Evolutionary conservation across 1,284 basidiomycete genomes (phyloP).

Genomic region (Rhizoctonia solani): DNA sequence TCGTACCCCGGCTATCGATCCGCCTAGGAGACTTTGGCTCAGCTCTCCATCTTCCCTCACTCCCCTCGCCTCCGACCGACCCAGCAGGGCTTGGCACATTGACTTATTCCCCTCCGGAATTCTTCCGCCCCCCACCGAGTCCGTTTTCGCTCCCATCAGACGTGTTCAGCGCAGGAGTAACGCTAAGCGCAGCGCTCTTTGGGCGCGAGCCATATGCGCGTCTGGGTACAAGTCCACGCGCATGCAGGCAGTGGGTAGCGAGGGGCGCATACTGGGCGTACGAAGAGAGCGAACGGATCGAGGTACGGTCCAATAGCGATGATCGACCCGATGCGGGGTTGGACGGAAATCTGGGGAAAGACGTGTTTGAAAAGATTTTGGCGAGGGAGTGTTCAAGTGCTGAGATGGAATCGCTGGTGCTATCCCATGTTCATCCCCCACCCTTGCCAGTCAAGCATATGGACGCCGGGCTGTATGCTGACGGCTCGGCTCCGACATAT

Average conservation of each 20-base stretch:
- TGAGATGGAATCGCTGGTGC: conserved; percentile 13
- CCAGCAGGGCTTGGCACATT: conserved; percentile 53
- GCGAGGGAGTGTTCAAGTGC: conserved; percentile 4
- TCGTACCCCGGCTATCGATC: conserved; percentile 38
- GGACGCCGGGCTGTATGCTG: conserved; percentile 20
- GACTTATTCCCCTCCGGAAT: conserved; percentile 54
- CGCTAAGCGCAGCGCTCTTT: conserved; percentile 50
- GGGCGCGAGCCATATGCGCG: conserved; percentile 51
- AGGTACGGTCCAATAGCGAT: conserved; percentile 37
- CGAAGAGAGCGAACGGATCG: conserved; percentile 47
- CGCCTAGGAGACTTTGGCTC: conserved; percentile 53
- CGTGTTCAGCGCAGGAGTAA: conserved; percentile 53
- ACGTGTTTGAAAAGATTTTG: conserved; percentile 10
- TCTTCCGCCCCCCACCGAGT: conserved; percentile 45
- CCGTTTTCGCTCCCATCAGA: conserved; percentile 52
- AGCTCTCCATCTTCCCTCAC: conserved; percentile 48
- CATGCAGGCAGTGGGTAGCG: conserved; percentile 47
- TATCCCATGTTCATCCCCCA: not conserved
- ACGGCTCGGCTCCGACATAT: conserved; percentile 24
- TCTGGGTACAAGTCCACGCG: conserved; percentile 42
- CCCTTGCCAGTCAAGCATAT: not conserved
- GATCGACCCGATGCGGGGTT: conserved; percentile 15
- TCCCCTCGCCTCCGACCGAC: conserved; percentile 47
- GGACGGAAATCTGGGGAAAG: conserved; percentile 12
- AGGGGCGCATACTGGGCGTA: conserved; percentile 51